Conservation (phyloP, 2,329 filamentous ascomycete species). For the Cryphonectria carpinicola region DNA sequence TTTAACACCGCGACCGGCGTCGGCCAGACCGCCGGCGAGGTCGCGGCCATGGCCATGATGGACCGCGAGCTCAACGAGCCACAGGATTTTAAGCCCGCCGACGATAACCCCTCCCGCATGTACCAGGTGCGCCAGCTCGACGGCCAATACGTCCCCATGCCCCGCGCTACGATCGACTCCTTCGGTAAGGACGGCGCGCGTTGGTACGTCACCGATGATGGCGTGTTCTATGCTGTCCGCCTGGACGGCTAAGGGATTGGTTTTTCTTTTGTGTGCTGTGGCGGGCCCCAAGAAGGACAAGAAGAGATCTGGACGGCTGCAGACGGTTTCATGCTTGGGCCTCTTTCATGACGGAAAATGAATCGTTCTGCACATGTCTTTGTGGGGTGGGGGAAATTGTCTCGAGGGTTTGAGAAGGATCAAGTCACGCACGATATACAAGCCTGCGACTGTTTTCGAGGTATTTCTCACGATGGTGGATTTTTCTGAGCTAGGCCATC, state of each 20-base stretch:
- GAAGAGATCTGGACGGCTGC: not conserved
- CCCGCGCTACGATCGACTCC: conserved; percentile 63
- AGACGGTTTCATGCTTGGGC: too few relatives aligned
- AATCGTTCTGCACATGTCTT: not conserved
- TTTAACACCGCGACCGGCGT: conserved; percentile 56
- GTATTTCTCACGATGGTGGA: not conserved
- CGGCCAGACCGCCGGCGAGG: conserved; percentile 54
- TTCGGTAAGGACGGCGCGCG: conserved; percentile 54
- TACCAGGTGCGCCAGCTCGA: conserved; percentile 66
- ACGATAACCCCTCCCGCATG: conserved; percentile 62
- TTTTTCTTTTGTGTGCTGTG: too few relatives aligned
- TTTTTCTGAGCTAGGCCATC: not conserved
- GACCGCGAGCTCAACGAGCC: conserved; percentile 57
- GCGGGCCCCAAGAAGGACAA: not conserved
- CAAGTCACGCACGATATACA: not conserved
- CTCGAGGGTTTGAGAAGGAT: not conserved
- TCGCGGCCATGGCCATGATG: conserved; percentile 51
- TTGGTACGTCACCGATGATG: conserved; percentile 63
- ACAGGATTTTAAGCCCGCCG: conserved; percentile 66
- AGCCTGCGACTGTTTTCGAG: conserved; percentile 3
- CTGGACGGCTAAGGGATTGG: conserved; percentile 40
- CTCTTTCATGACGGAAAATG: not conserved
- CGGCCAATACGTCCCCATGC: conserved; percentile 62
- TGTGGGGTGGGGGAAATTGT: not conserved
- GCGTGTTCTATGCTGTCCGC: conserved; percentile 65